Conservation (phyloP, 306 rosid species). For the Acmispon strigosus region DNA sequence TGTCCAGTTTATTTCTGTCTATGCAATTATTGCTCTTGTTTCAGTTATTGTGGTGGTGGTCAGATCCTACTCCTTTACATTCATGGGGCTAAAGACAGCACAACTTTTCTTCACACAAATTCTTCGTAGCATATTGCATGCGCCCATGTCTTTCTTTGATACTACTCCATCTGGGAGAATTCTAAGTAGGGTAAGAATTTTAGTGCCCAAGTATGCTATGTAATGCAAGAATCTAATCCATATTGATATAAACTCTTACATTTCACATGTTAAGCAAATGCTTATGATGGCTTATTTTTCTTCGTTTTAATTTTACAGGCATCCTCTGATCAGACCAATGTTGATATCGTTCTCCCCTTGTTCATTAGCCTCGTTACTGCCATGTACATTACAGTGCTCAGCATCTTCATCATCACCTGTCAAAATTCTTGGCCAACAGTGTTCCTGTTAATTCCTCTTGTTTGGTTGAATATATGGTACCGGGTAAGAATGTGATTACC, state of each 20-base stretch:
- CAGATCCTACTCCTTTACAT: slow-evolving; percentile 33
- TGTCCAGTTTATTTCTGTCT: slow-evolving; percentile 44
- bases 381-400: slow-evolving; percentile 50
- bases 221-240: neutral
- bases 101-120: slow-evolving; percentile 55
- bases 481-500: slow-evolving; percentile 43
- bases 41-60: slow-evolving; percentile 28
- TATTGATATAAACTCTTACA: neutral
- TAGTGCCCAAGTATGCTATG: neutral
- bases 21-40: slow-evolving; percentile 35
- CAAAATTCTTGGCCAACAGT: slow-evolving; percentile 78
- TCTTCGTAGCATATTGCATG: slow-evolving; percentile 59
- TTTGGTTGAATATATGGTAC: slow-evolving; percentile 70
- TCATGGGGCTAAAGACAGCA: slow-evolving; percentile 58
- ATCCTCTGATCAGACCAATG: slow-evolving; percentile 69
- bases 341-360: slow-evolving; percentile 57
- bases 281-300: neutral
- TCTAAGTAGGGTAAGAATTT: slow-evolving; percentile 64
- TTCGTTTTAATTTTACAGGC: slow-evolving; percentile 32
- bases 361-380: slow-evolving; percentile 18
- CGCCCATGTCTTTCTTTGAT: slow-evolving; percentile 87
- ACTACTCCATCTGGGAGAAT: slow-evolving; percentile 88
- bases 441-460: slow-evolving; percentile 60
- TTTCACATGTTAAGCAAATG: neutral
- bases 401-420: slow-evolving; percentile 54